These are phyloP conservation scores for Porcisia hertigi DNA, from an alignment of 208 protist species.

Conservation along the genomic window DNA sequence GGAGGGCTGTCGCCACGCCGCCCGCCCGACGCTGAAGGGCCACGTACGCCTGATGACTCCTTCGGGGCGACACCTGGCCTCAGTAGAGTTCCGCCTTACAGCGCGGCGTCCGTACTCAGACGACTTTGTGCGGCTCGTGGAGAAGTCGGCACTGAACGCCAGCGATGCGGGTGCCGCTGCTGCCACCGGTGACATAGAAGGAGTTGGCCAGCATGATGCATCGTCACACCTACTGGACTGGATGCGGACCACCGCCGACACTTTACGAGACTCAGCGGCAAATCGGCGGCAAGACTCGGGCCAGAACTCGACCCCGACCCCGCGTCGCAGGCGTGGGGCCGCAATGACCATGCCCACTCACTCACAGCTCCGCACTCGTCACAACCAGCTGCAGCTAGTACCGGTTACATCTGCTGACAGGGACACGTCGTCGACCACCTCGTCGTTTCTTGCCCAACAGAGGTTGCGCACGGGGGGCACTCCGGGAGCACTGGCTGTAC, in stretches of 20 bases:
- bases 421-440: conserved; percentile 27
- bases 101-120: conserved; percentile 75
- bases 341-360: not conserved
- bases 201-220: not conserved
- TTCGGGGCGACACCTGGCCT: conserved; percentile 68
- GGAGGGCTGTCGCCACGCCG: conserved; percentile 36
- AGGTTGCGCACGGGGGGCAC: conserved; percentile 9
- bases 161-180: not conserved
- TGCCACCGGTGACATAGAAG: not conserved
- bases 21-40: conserved; percentile 67
- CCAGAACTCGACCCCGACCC: not conserved
- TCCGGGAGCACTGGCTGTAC: conserved; percentile 20
- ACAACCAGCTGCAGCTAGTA: conserved; percentile 23
- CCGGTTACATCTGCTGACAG: conserved; percentile 13
- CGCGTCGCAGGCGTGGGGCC: not conserved
- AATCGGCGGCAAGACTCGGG: conserved; percentile 9
- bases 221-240: conserved; percentile 23
- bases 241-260: conserved; percentile 26
- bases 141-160: conserved; percentile 14
- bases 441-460: conserved; percentile 23
- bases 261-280: conserved; percentile 4
- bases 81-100: conserved; percentile 80
- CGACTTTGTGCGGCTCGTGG: conserved; percentile 59
- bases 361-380: not conserved
- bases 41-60: conserved; percentile 67